Base-by-base conservation (phyloP, 352 stramenopile species). In the Phytophthora hibernalis region DNA sequence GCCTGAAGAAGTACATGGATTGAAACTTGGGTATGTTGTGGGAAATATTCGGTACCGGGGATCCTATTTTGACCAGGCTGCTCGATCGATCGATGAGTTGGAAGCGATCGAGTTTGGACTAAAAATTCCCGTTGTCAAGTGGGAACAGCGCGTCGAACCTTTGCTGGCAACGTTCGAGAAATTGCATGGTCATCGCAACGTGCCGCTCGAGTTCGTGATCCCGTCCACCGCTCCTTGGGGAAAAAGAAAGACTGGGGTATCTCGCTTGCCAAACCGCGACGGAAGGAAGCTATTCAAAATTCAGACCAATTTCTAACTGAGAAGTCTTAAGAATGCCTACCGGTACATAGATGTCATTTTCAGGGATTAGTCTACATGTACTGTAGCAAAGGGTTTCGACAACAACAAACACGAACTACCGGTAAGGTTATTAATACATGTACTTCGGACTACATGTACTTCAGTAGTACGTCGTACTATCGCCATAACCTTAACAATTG, bases 131-230 rank as follows among this genome's bases (percentile, higher is more conserved):
- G 21, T 12, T 64, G 5, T 9, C 28, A 47, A 45, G 21, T 62
- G 42, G 30, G 16, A 18, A 35, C n/a, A n/a, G n/a, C n/a, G n/a
- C n/a, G n/a, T n/a, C n/a, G n/a, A n/a, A n/a, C 53, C 53, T 13
- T 6, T 52, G 28, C 30, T 61, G 13, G 8, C 18, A n/a, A 51
- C 16, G 21, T 44, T 57, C 47, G 31, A 65, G 21, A 13, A 48
- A 12, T 22, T 47, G 7, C 30, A 40, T 47, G 54, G 43, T 70
- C n/a, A 85, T 85, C 33, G 74, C 72, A 45, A 18, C 15, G 40
- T 38, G 16, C 18, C 87, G 16, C 83, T 96, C 56, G 82, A 90
- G n/a, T 98, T 97, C 72, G 80, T 91, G 26, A 88, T 98, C 0
- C 92, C 93, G 3, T 50, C 73, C 0, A 22, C 48, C 21, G 65